Conservation (phyloP, 2,329 filamentous ascomycete genomes). For the Chaetomium sp. region DNA sequence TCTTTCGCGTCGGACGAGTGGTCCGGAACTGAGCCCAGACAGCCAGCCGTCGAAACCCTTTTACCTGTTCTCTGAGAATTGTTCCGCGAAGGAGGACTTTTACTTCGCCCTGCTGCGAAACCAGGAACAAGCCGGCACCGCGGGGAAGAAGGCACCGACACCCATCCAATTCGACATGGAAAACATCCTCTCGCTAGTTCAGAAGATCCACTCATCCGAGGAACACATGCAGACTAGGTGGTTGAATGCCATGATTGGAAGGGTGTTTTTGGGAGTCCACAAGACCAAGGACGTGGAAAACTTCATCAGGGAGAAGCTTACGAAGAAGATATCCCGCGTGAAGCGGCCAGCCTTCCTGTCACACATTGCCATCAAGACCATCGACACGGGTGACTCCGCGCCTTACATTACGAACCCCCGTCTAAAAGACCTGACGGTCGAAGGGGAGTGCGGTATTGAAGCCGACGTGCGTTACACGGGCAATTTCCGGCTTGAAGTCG, state of each 20-base stretch:
- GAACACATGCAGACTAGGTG: conserved; percentile 89
- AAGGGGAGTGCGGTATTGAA: conserved; percentile 86
- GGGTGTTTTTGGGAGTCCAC: conserved; percentile 85
- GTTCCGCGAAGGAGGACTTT: conserved; percentile 97
- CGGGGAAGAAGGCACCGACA: conserved; percentile 61
- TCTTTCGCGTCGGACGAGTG: conserved; percentile 65
- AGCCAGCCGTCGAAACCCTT: conserved; percentile 73
- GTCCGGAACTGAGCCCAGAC: conserved; percentile 58
- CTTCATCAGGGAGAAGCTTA: conserved; percentile 80
- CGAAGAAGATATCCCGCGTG: conserved; percentile 93
- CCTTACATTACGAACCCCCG: conserved; percentile 88
- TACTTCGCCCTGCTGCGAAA: conserved; percentile 90
- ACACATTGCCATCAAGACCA: conserved; percentile 76
- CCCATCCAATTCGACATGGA: conserved; percentile 79
- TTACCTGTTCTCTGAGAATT: conserved; percentile 91
- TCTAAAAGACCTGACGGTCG: conserved; percentile 84
- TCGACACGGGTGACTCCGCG: conserved; percentile 83
- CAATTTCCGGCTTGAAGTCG: conserved; percentile 85
- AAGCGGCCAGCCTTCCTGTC: conserved; percentile 90
- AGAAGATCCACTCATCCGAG: conserved; percentile 86
- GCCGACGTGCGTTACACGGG: conserved; percentile 87
- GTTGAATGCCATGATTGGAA: conserved; percentile 88
- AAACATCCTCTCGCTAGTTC: conserved; percentile 86
- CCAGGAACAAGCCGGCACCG: conserved; percentile 68
- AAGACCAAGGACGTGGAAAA: conserved; percentile 80